Base-by-base conservation (phyloP, 768 basidiomycete genomes). In the Mrakia frigida region DNA sequence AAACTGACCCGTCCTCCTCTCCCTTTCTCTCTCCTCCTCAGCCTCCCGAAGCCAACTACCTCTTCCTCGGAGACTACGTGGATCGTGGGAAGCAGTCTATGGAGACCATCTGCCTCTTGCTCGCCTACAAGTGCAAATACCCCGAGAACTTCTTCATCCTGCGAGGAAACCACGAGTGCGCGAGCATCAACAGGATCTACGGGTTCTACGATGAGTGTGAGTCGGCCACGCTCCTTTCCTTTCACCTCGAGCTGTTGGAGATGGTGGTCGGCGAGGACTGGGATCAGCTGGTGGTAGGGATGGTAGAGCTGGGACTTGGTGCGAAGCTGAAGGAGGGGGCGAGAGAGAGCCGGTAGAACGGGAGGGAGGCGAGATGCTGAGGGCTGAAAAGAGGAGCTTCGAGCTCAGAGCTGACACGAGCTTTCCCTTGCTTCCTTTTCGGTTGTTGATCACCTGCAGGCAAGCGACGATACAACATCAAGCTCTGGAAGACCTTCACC, bases 121-220 rank as follows among this genome's bases (percentile, higher is more conserved):
- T 99, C 80, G 46, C 46, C 46, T 50, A 50, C 46, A 50, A 50
- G 13, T 18, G 16, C 46, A 50, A 50, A 25, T 99, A 98, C 87
- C 96, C 96, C 71, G 96, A 99, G 89, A 99, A 99, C 87, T 99
- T 99, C 87, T 99, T 99, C 87, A 95, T 99, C 84, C 88, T 99
- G 79, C 88, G 96, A 81, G 96, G 96, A 81, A 99, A 99, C 86
- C 96, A 99, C 85, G 96, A 99, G 85, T 97, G 96, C 83, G 96
- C 96, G 79, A 94, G 92, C 84, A 98, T 99, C 87, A 99, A 98
- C 87, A 88, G 96, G 84, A 98, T 99, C 85, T 99, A 99, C 85
- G 96, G 96, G 76, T 99, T 99, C 86, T 99, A 99, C 85, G 96
- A 99, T 84, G 96, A 99, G 88, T 98, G 96, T 96, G 81, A 81